Conservation (phyloP, 495 filamentous ascomycete genomes). For the Penicillium simplicissimum region DNA sequence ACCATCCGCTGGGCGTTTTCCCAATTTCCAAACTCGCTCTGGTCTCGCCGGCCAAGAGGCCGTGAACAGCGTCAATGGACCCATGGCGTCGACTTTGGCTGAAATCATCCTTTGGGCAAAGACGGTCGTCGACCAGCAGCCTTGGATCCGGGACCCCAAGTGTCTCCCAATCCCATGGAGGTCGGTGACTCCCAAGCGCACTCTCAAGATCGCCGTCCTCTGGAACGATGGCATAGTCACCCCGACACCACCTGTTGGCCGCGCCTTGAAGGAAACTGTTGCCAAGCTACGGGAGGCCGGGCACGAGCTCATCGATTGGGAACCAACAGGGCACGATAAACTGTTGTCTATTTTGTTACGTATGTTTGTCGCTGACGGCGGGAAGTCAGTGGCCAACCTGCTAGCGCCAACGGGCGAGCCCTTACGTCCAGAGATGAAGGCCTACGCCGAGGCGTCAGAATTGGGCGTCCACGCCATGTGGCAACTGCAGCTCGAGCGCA, state of each 20-base stretch:
- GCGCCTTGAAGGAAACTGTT: slow-evolving; percentile 53
- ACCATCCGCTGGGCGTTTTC: slow-evolving; percentile 46
- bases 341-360: background rate
- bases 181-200: slow-evolving; percentile 21
- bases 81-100: slow-evolving; percentile 12
- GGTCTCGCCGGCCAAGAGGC: slow-evolving; percentile 31
- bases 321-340: background rate
- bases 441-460: background rate
- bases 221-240: slow-evolving; percentile 62
- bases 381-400: background rate
- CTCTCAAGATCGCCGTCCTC: slow-evolving; percentile 59
- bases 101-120: slow-evolving; percentile 25
- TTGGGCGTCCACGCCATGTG: slow-evolving; percentile 1
- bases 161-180: slow-evolving; percentile 21
- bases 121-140: slow-evolving; percentile 48
- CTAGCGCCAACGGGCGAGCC: background rate
- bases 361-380: background rate
- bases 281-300: slow-evolving; percentile 40
- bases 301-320: slow-evolving; percentile 6
- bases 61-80: slow-evolving; percentile 25
- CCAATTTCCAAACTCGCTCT: slow-evolving; percentile 51
- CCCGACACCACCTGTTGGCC: slow-evolving; percentile 62
- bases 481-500: background rate
- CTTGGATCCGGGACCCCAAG: slow-evolving; percentile 50
- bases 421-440: slow-evolving; percentile 1